A percentile compares a stretch with the other conserved stretches of the same genome.
phyloP scores from a whole-genome alignment of 2,329 filamentous ascomycete species.

The Alternaria sp. region DNA sequence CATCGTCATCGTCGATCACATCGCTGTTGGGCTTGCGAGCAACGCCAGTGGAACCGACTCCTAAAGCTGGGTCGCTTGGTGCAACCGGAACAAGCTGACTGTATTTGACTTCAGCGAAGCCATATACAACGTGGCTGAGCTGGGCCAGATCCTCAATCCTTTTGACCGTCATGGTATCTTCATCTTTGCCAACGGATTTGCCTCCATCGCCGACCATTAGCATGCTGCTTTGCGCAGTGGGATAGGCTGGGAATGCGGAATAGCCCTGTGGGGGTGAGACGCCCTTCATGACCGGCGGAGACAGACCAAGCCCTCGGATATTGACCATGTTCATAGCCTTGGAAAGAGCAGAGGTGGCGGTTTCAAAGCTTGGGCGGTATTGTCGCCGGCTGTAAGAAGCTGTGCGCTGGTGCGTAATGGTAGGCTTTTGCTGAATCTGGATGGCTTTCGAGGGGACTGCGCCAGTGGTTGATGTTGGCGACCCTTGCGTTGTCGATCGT shows the following conservation, averaged over 20 bases:
- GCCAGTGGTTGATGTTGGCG: conserved; percentile 71
- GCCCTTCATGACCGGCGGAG: conserved; percentile 66
- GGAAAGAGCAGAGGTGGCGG: conserved; percentile 87
- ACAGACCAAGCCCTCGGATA: conserved; percentile 72
- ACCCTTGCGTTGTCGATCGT: conserved; percentile 78
- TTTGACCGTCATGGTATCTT: conserved; percentile 79
- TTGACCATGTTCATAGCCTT: conserved; percentile 96
- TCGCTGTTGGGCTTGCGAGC: conserved; percentile 41
- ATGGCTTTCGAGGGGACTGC: conserved; percentile 76
- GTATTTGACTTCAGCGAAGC: conserved; percentile 98
- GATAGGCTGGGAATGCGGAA: conserved; percentile 84
- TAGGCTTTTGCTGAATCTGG: conserved; percentile 72
- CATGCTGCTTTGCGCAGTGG: conserved; percentile 73
- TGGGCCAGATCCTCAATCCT: conserved; percentile 91
- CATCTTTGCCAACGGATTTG: conserved; percentile 69
- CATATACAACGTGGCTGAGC: conserved; percentile 93
- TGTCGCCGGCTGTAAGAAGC: conserved; percentile 81
- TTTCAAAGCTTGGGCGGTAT: conserved; percentile 74
- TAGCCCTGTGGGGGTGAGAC: conserved; percentile 75
- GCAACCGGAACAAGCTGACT: conserved; percentile 92
- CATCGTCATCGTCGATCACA: conserved; percentile 62
- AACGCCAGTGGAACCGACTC: conserved; percentile 61
- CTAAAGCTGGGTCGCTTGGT: conserved; percentile 74
- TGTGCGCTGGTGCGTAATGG: conserved; percentile 70
- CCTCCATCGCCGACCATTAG: conserved; percentile 68